A percentile compares a stretch with the other conserved stretches of the same genome.
Evolutionary conservation across 2,329 filamentous ascomycete species (phyloP).

Genomic region (Neobulgaria alba): DNA sequence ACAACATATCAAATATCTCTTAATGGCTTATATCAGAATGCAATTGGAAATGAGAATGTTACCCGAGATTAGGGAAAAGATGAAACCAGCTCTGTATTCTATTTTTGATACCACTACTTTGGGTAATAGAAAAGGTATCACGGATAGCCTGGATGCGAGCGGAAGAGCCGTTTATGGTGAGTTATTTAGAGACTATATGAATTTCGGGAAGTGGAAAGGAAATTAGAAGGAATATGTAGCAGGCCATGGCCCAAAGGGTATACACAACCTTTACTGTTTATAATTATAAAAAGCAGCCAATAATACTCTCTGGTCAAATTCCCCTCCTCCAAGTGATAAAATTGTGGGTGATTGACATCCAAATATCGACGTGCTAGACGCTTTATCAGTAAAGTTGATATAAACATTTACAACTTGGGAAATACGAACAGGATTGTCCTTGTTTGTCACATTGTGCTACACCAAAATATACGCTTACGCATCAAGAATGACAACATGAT

Average conservation of each 20-base stretch:
- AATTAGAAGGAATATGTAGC: not conserved
- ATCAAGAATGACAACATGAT: too few species aligned
- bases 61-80: constrained; percentile 42
- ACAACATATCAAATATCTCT: constrained; percentile 51
- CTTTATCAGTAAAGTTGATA: too few species aligned
- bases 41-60: constrained; percentile 48
- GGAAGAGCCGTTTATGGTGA: constrained; percentile 50
- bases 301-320: too few species aligned
- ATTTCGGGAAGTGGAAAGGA: constrained; percentile 53
- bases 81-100: constrained; percentile 50
- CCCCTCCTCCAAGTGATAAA: too few species aligned
- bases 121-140: constrained; percentile 44
- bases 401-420: too few species aligned
- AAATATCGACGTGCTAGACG: too few species aligned
- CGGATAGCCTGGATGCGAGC: constrained; percentile 48
- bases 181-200: constrained; percentile 50
- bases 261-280: too few species aligned
- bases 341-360: too few species aligned
- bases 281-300: too few species aligned
- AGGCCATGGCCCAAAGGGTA: not conserved
- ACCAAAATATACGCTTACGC: too few species aligned
- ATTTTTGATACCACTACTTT: constrained; percentile 49
- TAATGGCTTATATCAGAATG: constrained; percentile 52
- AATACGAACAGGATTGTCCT: too few species aligned
- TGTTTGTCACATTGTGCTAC: too few species aligned